Evolutionary conservation across 2,329 filamentous ascomycete genomes (phyloP).

Genomic region (Diaporthe nobilis): DNA sequence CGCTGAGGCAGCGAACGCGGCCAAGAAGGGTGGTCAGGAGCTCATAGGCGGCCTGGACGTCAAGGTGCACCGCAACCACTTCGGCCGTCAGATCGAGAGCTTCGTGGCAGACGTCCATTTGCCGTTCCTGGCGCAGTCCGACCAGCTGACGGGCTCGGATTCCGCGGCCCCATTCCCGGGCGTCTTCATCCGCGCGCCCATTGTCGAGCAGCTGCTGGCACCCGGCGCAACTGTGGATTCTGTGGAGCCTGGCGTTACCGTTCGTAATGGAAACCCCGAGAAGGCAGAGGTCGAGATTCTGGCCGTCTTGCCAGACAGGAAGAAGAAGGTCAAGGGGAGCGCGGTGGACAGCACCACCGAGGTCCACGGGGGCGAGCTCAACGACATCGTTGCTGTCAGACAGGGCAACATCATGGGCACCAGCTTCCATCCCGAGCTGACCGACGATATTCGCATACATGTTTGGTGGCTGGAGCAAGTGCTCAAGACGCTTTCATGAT

Average conservation of each 20-base stretch:
- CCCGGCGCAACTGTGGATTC: constrained; percentile 49
- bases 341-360: constrained; percentile 52
- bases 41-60: constrained; percentile 94
- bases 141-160: constrained; percentile 42
- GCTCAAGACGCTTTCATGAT: constrained; percentile 50
- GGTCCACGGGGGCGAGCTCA: constrained; percentile 58
- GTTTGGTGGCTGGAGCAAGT: constrained; percentile 92
- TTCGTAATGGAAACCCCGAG: constrained; percentile 41
- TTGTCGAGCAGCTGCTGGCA: constrained; percentile 84
- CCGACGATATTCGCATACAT: constrained; percentile 89
- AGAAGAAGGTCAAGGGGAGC: constrained; percentile 50
- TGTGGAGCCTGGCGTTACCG: constrained; percentile 53
- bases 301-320: constrained; percentile 62
- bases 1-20: constrained; percentile 87
- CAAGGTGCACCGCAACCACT: constrained; percentile 93
- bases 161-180: constrained; percentile 74
- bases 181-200: constrained; percentile 94
- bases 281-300: constrained; percentile 62
- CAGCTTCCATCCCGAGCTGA: constrained; percentile 96
- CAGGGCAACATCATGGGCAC: constrained; percentile 95
- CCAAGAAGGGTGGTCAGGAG: constrained; percentile 92
- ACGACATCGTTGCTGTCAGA: constrained; percentile 88
- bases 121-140: constrained; percentile 71
- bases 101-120: constrained; percentile 84
- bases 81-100: constrained; percentile 92